Percentiles rank a stretch among this genome's conserved stretches.
Evolutionary conservation across 139 green algal genomes (phyloP).

Genomic region (Coelastrella sp.): DNA sequence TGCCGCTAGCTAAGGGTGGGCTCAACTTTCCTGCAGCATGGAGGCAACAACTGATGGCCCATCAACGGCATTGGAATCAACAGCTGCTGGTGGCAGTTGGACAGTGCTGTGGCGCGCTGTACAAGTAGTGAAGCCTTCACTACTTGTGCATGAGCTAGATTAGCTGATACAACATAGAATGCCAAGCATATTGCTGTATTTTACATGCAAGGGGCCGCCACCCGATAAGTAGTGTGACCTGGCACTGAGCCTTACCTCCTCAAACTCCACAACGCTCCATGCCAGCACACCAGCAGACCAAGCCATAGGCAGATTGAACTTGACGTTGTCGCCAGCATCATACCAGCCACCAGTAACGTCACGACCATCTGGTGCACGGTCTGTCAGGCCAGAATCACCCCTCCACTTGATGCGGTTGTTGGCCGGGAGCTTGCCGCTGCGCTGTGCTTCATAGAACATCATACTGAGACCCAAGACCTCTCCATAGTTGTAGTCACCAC

Average conservation of each 20-base stretch:
- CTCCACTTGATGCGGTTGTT: slow-evolving; percentile 65
- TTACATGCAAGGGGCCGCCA: no score
- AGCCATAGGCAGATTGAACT: slow-evolving; percentile 70
- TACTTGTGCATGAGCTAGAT: no score
- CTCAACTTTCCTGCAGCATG: no score
- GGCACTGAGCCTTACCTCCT: background rate
- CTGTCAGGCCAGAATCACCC: slow-evolving; percentile 56
- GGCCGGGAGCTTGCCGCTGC: slow-evolving; percentile 61
- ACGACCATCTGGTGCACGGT: slow-evolving; percentile 44
- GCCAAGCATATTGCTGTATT: no score
- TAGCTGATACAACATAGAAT: background rate
- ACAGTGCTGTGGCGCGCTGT: no score
- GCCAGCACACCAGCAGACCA: slow-evolving; percentile 61
- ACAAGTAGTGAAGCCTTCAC: no score
- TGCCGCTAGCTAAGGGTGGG: no score
- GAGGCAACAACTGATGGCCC: no score
- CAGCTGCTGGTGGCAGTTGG: no score
- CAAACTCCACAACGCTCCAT: slow-evolving; percentile 59
- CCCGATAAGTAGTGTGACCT: no score
- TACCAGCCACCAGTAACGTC: slow-evolving; percentile 65
- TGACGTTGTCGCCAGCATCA: slow-evolving; percentile 71
- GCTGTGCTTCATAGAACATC: slow-evolving; percentile 74
- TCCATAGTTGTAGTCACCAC: slow-evolving; percentile 43
- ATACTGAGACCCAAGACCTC: slow-evolving; percentile 50
- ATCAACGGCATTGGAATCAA: no score